Percentiles rank a stretch among this genome's conserved stretches.
These are phyloP conservation scores for Colletotrichum tropicale DNA, from an alignment of 2,329 filamentous ascomycete species.

Conservation along the genomic window DNA sequence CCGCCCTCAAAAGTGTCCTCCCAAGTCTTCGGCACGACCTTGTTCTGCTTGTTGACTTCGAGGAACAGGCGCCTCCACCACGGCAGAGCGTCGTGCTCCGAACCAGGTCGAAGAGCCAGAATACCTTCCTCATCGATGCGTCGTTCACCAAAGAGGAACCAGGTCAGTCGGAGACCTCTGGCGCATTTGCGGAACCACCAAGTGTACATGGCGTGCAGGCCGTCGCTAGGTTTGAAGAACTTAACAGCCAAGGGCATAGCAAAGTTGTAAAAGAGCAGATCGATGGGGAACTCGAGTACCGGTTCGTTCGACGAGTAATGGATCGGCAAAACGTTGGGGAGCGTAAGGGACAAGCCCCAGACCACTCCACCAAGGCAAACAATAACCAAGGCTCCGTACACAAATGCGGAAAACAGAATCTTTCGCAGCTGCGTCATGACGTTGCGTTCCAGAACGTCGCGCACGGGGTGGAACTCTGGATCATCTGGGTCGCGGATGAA, in stretches of 20 bases:
- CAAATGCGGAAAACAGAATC: conserved; percentile 93
- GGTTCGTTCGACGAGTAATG: conserved; percentile 94
- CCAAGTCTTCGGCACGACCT: conserved; percentile 63
- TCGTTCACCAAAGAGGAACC: conserved; percentile 91
- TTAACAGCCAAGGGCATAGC: conserved; percentile 87
- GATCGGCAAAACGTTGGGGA: conserved; percentile 80
- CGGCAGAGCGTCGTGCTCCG: conserved; percentile 33
- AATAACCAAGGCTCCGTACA: conserved; percentile 92
- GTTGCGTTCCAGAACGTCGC: conserved; percentile 92
- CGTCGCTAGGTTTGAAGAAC: conserved; percentile 84
- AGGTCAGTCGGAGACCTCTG: conserved; percentile 77
- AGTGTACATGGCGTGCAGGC: conserved; percentile 82
- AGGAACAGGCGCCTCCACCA: conserved; percentile 50
- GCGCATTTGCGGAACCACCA: conserved; percentile 97
- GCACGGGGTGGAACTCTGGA: conserved; percentile 95
- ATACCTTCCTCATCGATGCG: conserved; percentile 81
- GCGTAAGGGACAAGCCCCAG: conserved; percentile 78
- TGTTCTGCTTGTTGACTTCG: conserved; percentile 44
- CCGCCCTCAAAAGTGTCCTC: conserved; percentile 55
- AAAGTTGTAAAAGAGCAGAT: conserved; percentile 96
- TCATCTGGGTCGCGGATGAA: conserved; percentile 99
- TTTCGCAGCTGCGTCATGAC: conserved; percentile 93
- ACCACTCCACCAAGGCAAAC: conserved; percentile 94
- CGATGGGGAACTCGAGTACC: conserved; percentile 91
- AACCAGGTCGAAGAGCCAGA: conserved; percentile 49